phyloP scores from a whole-genome alignment of 192 early-diverging fungal species.

The Physocladia obscura region DNA sequence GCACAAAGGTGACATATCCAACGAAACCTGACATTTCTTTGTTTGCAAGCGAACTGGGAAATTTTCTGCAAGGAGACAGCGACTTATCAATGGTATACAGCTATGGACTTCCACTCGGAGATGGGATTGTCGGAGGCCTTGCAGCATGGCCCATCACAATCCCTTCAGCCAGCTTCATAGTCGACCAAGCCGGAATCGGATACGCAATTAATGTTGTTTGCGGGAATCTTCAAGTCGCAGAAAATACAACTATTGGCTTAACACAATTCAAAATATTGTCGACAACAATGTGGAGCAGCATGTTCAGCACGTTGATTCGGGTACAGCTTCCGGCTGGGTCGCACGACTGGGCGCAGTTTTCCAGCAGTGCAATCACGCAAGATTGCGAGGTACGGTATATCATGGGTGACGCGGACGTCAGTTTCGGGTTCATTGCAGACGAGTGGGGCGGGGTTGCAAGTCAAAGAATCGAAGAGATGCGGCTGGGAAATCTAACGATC shows the following conservation, averaged over 20 bases:
- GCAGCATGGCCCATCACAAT: not conserved
- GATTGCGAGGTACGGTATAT: not conserved
- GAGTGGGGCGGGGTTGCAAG: not conserved
- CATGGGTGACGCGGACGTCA: not conserved
- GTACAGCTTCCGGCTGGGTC: constrained; percentile 6
- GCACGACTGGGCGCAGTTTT: not conserved
- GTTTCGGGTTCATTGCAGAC: constrained; percentile 4
- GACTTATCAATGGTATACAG: constrained; percentile 4
- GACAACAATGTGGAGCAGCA: not conserved
- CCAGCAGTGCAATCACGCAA: not conserved
- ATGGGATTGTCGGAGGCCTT: constrained; percentile 10
- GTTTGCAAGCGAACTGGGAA: not conserved
- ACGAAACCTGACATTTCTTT: not conserved
- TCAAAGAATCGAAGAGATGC: not conserved
- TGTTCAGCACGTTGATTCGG: not conserved
- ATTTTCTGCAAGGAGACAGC: constrained; percentile 14
- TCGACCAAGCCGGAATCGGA: not conserved
- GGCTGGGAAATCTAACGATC: not conserved
- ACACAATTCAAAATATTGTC: not conserved
- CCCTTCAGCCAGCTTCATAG: not conserved
- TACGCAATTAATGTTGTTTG: constrained; percentile 1
- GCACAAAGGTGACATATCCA: not conserved
- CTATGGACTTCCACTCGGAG: constrained; percentile 1
- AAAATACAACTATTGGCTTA: not conserved
- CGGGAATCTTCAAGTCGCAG: not conserved